Base-by-base conservation (phyloP, 805 yeast species). In the Candida maesae region DNA sequence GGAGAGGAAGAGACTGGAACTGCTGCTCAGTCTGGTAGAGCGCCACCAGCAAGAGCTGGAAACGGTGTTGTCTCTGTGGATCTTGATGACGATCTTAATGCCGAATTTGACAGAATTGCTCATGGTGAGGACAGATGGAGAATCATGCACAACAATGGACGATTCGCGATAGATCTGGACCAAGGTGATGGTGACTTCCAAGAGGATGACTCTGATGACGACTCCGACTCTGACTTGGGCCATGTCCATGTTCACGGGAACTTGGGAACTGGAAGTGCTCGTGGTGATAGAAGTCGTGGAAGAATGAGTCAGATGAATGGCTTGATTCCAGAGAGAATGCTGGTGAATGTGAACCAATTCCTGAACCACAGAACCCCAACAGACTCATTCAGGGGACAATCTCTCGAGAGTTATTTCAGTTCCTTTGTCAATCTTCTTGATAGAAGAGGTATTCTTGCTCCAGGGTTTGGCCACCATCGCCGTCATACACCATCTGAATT, bases 111-210 rank as follows among this genome's bases (percentile, higher is more conserved):
- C 20, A 27, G 31, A n/a, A 17, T 33, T 25, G 10, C 28, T 23
- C 33, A 28, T 7, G 36, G 21, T 17, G 12, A 26, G 18, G 19
- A 17, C 10, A 27, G 42, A 32, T 43, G 47, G 47, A 28, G 44
- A 33, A 12, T 41, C 44, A 25, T 40, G 21, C 40, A 27, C 7
- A 65, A 51, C 10, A 66, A 56, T 4, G 55, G 41, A 10, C 56
- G 45, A 19, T 60, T 38, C 24, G 26, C 29, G 6, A 54, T 27
- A 63, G 42, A 42, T 7, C 47, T 35, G 3, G 27, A 35, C 14
- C 56, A 44, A 23, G 50, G 44, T 13, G 38, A 26, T 2, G 38
- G 36, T 25, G 23, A 19, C 27, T 23, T 28, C n/a, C n/a, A n/a
- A n/a, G n/a, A n/a, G n/a, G n/a, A n/a, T 33, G 23, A 23, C 13